These are phyloP conservation scores for Trametes versicolor DNA, from an alignment of 1,284 basidiomycete species.

Conservation along the genomic window DNA sequence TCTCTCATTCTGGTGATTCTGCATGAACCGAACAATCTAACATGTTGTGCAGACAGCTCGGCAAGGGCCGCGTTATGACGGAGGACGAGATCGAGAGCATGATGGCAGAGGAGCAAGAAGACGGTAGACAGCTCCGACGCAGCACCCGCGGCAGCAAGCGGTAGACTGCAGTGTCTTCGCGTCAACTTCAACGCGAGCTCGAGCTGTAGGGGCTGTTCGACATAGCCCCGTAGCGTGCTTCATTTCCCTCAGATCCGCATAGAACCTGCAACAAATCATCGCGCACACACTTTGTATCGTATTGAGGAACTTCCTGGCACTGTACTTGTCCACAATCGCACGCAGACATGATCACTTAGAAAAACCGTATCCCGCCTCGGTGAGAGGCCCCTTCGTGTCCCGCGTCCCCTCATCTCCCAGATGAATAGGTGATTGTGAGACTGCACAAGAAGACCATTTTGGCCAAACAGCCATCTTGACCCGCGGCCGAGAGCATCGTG, in stretches of 20 bases:
- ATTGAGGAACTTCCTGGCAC: background rate
- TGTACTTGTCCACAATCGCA: constrained; percentile 1
- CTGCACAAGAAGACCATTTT: too few relatives aligned
- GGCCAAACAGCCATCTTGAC: too few relatives aligned
- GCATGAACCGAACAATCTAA: background rate
- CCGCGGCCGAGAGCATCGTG: too few relatives aligned
- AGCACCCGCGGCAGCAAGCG: constrained; percentile 34
- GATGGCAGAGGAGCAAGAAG: constrained; percentile 27
- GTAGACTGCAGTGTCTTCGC: constrained; percentile 10
- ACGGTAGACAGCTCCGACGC: constrained; percentile 35
- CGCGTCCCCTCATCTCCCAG: too few relatives aligned
- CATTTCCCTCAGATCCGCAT: background rate
- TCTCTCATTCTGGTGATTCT: background rate
- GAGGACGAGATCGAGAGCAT: constrained; percentile 53
- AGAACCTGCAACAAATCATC: background rate
- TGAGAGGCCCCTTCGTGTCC: too few relatives aligned
- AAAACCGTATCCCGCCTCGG: too few relatives aligned
- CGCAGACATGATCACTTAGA: too few relatives aligned
- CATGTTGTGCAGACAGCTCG: constrained; percentile 47
- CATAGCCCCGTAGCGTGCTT: constrained; percentile 1
- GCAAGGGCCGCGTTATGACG: constrained; percentile 52
- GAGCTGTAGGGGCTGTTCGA: background rate
- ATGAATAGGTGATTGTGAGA: too few relatives aligned
- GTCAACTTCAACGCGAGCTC: too few relatives aligned
- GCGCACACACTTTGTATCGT: constrained; percentile 1